Evolutionary conservation across 2,329 filamentous ascomycete genomes (phyloP), one percentile per base, ranked within the genome.

Genomic region (Aspergillus brasiliensis): DNA sequence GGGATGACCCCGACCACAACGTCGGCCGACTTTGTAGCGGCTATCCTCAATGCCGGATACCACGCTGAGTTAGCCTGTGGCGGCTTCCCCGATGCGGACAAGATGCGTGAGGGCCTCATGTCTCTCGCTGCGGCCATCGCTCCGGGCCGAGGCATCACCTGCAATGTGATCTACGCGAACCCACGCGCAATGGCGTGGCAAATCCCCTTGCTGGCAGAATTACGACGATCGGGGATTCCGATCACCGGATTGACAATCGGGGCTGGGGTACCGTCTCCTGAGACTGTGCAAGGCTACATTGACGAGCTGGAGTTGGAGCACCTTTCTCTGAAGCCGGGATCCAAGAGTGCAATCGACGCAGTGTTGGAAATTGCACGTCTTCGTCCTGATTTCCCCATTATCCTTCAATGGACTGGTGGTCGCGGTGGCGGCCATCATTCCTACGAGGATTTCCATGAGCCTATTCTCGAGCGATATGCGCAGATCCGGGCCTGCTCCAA

Each of bases 1-100:
- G 57, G 57, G 8, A 59, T 59, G 57, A 59, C 57, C 7, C 57
- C 57, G 2, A 59, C 57, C 15, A 59, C 57, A 3, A 46, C 46
- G 7, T 42, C 57, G 2, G 25, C 31, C 13, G 57, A 59, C 6
- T 47, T 59, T 7, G 57, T 59, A 7, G 34, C 57, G 1, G 57
- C 44, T n/a, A 28, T 59, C 2, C 51, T 59, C 46, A 47, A 56
- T 7, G 57, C 57, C 3, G 52, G 52, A 3, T 59, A 59, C 19
- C 57, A 59, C n/a, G 51, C 40, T 11, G 57, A 59, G 23, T 34
- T 59, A 13, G 57, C 57, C 1, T 44, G 57, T n/a, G 57, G 57
- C 28, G 57, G 57, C 2, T 59, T 56, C 13, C 37, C 55, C 44
- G 31, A 37, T 5, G 42, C 21, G 3, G 52, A 28, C 5, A 23